A percentile compares a stretch with the other conserved stretches of the same genome.
Evolutionary conservation across 2,329 filamentous ascomycete genomes (phyloP).

Genomic region (Colletotrichum sp.): DNA sequence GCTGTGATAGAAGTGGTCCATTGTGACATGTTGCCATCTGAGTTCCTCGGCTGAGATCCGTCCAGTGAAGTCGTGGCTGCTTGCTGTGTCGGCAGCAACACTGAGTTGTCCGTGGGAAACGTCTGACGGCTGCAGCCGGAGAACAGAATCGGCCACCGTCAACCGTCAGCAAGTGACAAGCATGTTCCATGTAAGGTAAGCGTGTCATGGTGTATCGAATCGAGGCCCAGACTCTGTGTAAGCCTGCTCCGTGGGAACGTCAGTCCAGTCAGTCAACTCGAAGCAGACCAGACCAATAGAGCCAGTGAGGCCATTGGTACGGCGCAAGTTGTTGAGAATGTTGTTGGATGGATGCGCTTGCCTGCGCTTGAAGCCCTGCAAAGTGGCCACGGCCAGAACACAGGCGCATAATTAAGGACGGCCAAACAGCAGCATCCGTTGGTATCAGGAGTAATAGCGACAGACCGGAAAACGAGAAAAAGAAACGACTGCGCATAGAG

Average conservation of each 20-base stretch:
- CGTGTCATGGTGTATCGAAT: not conserved
- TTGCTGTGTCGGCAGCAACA: not conserved
- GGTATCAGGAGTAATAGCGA: not conserved
- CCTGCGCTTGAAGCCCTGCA: not conserved
- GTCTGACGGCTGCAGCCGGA: not conserved
- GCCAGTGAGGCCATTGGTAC: not conserved
- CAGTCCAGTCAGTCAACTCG: not conserved
- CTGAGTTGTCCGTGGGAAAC: not conserved
- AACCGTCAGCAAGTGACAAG: not conserved
- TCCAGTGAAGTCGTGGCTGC: not conserved
- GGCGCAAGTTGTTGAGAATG: not conserved
- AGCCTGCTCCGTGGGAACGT: not conserved
- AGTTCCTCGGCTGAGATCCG: not conserved
- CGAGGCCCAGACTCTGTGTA: not conserved
- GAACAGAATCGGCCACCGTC: slow-evolving; percentile 1
- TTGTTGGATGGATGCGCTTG: not conserved
- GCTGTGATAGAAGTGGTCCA: not conserved
- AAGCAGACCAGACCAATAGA: not conserved
- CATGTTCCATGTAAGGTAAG: not conserved
- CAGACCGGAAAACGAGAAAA: not conserved
- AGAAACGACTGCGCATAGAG: not conserved
- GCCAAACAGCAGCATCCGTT: not conserved
- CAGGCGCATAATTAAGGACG: not conserved
- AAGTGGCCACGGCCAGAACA: not conserved
- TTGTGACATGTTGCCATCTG: not conserved